Conservation (phyloP, 768 basidiomycete genomes). For the Mrakia blollopis region DNA sequence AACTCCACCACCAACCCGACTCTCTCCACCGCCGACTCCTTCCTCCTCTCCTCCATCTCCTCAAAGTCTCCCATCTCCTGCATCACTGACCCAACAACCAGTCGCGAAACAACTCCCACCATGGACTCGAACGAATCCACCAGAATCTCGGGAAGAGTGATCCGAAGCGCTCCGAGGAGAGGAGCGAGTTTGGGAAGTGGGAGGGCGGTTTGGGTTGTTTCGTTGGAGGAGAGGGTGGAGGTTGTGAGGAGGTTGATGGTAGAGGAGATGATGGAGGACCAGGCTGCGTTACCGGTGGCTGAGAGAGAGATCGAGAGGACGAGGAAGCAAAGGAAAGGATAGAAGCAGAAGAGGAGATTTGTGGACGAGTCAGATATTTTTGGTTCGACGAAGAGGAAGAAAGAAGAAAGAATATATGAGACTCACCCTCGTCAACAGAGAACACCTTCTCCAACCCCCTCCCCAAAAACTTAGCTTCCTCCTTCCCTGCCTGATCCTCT, state of each 20-base stretch:
- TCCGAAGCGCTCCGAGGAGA: constrained; percentile 19
- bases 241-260: constrained; percentile 12
- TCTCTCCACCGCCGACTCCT: constrained; percentile 1
- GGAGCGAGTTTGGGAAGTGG: constrained; percentile 18
- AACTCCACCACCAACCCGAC: constrained; percentile 12
- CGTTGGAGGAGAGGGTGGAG: not conserved
- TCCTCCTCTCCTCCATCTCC: not conserved
- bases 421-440: constrained; percentile 40
- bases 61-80: constrained; percentile 19
- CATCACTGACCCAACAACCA: not conserved
- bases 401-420: not conserved
- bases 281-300: constrained; percentile 6
- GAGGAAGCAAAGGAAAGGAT: too few species aligned
- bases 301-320: not conserved
- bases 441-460: constrained; percentile 35
- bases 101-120: constrained; percentile 1
- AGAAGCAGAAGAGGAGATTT: too few species aligned
- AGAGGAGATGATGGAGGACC: constrained; percentile 8
- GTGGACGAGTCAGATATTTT: not conserved
- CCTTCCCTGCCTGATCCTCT: constrained; percentile 24
- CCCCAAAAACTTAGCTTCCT: constrained; percentile 38
- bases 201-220: not conserved
- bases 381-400: not conserved
- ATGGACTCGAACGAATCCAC: constrained; percentile 10
- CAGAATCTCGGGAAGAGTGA: constrained; percentile 6